Evolutionary conservation across 2,329 filamentous ascomycete species (phyloP).

Genomic region (Neofusicoccum parvum): DNA sequence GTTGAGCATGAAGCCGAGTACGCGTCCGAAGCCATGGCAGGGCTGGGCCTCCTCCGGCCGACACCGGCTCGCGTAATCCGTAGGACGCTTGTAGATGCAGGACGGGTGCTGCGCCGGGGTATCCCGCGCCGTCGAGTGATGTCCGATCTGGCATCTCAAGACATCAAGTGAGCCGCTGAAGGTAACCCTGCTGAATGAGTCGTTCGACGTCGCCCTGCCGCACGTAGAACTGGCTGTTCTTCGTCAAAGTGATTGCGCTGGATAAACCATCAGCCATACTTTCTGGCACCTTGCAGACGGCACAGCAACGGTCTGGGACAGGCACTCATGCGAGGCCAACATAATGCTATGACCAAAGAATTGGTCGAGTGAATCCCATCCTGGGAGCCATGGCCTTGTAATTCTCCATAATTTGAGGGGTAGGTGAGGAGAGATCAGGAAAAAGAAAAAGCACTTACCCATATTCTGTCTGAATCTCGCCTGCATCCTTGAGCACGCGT

Average conservation of each 20-base stretch:
- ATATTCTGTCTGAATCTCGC: conserved; percentile 98
- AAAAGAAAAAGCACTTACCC: conserved; percentile 63
- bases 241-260: conserved; percentile 92
- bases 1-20: background rate
- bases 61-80: background rate
- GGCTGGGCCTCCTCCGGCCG: background rate
- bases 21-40: background rate
- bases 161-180: conserved; percentile 70
- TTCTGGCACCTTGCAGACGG: background rate
- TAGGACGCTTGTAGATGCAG: background rate
- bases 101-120: background rate
- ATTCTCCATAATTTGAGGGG: conserved; percentile 12
- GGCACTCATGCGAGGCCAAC: too few relatives aligned
- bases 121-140: background rate
- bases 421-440: conserved; percentile 19
- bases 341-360: background rate
- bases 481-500: conserved; percentile 90
- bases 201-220: conserved; percentile 94
- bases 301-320: background rate
- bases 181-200: conserved; percentile 89
- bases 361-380: background rate
- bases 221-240: conserved; percentile 98
- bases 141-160: background rate
- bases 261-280: background rate
- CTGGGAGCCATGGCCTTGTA: background rate